Conservation (phyloP, 2,329 filamentous ascomycete species). For the Talaromyces sp. region DNA sequence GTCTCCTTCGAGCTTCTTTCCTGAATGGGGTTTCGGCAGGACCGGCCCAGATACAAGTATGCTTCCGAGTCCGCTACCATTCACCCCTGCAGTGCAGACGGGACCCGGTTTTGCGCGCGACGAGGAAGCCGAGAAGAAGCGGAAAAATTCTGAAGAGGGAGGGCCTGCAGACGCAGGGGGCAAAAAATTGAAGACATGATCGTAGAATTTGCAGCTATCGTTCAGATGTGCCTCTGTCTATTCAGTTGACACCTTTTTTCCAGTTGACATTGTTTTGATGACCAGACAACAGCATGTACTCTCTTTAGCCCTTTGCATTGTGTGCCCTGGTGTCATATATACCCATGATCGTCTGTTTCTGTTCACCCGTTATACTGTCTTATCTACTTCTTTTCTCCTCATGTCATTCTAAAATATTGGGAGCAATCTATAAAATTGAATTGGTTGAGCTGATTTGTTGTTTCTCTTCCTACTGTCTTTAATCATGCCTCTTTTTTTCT, state of each 20-base stretch:
- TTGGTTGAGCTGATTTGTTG: neutral
- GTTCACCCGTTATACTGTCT: neutral
- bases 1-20: constrained; percentile 87
- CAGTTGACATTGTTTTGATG: constrained; percentile 6
- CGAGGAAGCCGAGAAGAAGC: constrained; percentile 44
- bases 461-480: neutral
- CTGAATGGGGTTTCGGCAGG: constrained; percentile 75
- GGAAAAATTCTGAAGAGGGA: constrained; percentile 42
- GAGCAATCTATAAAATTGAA: neutral
- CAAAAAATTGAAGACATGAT: constrained; percentile 41
- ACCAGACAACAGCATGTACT: constrained; percentile 3
- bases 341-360: constrained; percentile 10
- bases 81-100: constrained; percentile 63
- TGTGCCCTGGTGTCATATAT: constrained; percentile 8
- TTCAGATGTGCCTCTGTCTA: neutral
- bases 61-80: constrained; percentile 86
- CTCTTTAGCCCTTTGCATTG: constrained; percentile 7
- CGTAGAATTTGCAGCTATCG: constrained; percentile 2
- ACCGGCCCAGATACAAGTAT: constrained; percentile 71
- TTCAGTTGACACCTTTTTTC: neutral
- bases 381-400: neutral
- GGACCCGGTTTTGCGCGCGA: constrained; percentile 42
- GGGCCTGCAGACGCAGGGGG: constrained; percentile 29
- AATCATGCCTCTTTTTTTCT: neutral
- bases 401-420: neutral